Conservation (phyloP, 805 yeast species). For the Zygosaccharomyces bailii region DNA sequence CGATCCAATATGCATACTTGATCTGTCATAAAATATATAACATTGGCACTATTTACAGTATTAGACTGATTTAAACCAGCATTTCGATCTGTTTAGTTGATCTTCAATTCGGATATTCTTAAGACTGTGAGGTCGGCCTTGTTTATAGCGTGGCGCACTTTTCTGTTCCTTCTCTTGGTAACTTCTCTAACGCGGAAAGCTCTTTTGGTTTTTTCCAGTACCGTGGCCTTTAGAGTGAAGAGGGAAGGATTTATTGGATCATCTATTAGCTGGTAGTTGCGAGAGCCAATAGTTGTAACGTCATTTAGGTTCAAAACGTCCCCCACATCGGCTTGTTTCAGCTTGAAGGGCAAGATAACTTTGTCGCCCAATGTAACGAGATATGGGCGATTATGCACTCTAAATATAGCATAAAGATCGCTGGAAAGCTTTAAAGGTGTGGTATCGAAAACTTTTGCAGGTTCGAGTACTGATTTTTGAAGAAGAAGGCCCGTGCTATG, state of each 20-base stretch:
- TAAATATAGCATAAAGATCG: constrained; percentile 75
- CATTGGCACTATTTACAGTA: constrained; percentile 8
- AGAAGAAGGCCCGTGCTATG: background rate
- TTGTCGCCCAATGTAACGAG: constrained; percentile 89
- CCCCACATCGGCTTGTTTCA: constrained; percentile 78
- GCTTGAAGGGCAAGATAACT: constrained; percentile 70
- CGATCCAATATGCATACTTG: background rate
- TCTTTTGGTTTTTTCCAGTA: constrained; percentile 80
- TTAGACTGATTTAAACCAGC: background rate
- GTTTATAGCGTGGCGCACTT: constrained; percentile 58
- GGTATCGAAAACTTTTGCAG: constrained; percentile 38
- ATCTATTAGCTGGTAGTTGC: constrained; percentile 68
- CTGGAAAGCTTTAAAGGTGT: constrained; percentile 64
- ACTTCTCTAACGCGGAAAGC: constrained; percentile 69
- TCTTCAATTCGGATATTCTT: constrained; percentile 66
- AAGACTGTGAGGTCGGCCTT: constrained; percentile 76
- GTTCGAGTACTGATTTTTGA: constrained; percentile 5
- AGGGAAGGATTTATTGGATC: constrained; percentile 50
- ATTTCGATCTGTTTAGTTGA: constrained; percentile 40
- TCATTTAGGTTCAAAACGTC: constrained; percentile 71
- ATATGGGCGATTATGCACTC: constrained; percentile 79
- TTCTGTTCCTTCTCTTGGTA: constrained; percentile 78
- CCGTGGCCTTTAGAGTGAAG: constrained; percentile 67
- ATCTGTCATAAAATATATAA: background rate
- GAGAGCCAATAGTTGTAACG: constrained; percentile 79